A percentile compares a stretch with the other conserved stretches of the same genome.
Evolutionary conservation across 169 alveolate genomes (phyloP).

Genomic region (Theileria sp.): DNA sequence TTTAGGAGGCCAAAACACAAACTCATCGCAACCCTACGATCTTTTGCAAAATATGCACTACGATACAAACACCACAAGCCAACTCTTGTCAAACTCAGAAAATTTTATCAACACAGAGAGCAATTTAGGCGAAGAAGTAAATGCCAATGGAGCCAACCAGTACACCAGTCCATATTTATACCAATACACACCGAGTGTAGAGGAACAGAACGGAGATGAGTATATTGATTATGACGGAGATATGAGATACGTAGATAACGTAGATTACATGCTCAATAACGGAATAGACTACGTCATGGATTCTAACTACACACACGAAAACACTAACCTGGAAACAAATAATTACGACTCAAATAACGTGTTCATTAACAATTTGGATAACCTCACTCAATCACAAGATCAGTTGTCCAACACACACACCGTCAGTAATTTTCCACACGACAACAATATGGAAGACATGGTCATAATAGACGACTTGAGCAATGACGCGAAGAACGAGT

Average conservation of each 20-base stretch:
- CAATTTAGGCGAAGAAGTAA: background rate
- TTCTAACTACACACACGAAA: conserved; percentile 12
- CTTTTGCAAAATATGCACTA: conserved; percentile 24
- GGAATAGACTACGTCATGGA: conserved; percentile 12
- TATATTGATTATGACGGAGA: conserved; percentile 6
- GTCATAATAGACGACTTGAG: background rate
- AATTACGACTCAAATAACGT: conserved; percentile 17
- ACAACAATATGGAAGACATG: background rate
- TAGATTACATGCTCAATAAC: conserved; percentile 10
- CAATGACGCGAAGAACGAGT: conserved; percentile 15
- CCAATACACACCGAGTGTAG: conserved; percentile 3
- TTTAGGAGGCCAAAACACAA: background rate
- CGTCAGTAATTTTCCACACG: background rate
- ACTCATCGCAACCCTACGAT: conserved; percentile 16
- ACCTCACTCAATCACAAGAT: conserved; percentile 17
- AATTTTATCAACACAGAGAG: background rate
- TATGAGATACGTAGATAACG: conserved; percentile 15
- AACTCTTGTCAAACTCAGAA: background rate
- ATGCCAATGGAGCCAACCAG: background rate
- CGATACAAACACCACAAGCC: background rate
- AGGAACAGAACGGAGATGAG: conserved; percentile 19
- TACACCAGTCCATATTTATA: background rate
- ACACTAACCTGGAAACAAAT: conserved; percentile 20
- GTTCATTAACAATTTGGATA: conserved; percentile 9
- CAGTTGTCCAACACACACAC: conserved; percentile 12